Evolutionary conservation across 164 flowering plant species (phyloP), one percentile per base, ranked within the genome.

Genomic region (Vitis amurensis): DNA sequence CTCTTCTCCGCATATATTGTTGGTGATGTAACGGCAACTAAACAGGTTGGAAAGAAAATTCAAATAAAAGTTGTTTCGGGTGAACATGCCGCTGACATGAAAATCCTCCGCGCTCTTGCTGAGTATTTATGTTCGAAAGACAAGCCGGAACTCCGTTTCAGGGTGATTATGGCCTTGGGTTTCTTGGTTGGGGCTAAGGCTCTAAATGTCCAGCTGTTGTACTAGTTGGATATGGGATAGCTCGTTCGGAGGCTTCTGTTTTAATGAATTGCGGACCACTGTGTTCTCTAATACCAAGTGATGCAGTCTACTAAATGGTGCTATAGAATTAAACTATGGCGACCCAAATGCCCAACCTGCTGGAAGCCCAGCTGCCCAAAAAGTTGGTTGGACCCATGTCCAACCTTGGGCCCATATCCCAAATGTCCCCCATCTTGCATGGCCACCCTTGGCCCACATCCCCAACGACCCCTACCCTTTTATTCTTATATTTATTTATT

Each of bases 161-260:
- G 99, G 76, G 97, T 95, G 58, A 63, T 89, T 11, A 61, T 82
- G 48, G 96, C 99, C 5, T 63, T 93, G 77, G 90, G 89, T 49
- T 90, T 95, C 50, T 77, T 95, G 17, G 81, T 95, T 61, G 93
- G 94, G 23, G 89, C 97, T 53, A 95, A 95, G 91, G 92, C 93
- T 76, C 67, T 96, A 49, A 96, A 93, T 74, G 19, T 69, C 99
- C 99, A 0, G 88, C 84, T 17, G 89, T 98, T 57, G 93, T 91
- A 83, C 79, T 96, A 63, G 74, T 89, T 77, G 99, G 99, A 44
- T 96, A 96, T 81, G 99, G 99, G 59, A 88, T 96, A 79, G 99
- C 99, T 50, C 90, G 99, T 11, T 15, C 90, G 0, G 91, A 91
- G 61, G 89, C 98, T 73, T 74, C 99, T 58, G 99, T 72, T 96